phyloP scores from a whole-genome alignment of 768 basidiomycete species.

The Termitomyces sp. region DNA sequence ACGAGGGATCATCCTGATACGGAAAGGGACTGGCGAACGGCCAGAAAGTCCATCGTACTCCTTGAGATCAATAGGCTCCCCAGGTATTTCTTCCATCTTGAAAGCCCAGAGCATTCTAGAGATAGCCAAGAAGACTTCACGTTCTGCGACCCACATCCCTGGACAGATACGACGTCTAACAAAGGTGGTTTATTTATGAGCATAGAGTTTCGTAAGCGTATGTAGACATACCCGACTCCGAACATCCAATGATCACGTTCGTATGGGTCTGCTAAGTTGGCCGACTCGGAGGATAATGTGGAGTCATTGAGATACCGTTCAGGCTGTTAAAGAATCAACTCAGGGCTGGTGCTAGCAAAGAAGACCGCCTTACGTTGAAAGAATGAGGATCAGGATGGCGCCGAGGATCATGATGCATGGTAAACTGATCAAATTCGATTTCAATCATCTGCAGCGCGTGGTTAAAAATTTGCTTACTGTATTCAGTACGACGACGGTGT shows the following conservation, averaged over 20 bases:
- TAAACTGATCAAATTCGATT: slow-evolving; percentile 21
- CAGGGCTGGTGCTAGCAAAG: not conserved
- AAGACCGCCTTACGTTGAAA: slow-evolving; percentile 19
- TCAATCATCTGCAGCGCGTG: slow-evolving; percentile 9
- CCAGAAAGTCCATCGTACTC: slow-evolving; percentile 44
- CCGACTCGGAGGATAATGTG: slow-evolving; percentile 33
- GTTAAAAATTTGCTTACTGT: slow-evolving; percentile 17
- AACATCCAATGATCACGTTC: slow-evolving; percentile 49
- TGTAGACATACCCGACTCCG: slow-evolving; percentile 33
- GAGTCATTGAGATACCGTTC: slow-evolving; percentile 37
- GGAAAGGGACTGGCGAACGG: slow-evolving; percentile 38
- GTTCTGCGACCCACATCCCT: slow-evolving; percentile 38
- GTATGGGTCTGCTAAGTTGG: slow-evolving; percentile 32
- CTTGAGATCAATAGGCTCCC: slow-evolving; percentile 36
- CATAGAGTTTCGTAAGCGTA: slow-evolving; percentile 3
- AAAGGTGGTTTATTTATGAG: not conserved
- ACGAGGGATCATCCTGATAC: slow-evolving; percentile 25
- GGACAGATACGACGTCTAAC: slow-evolving; percentile 35
- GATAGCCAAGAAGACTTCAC: slow-evolving; percentile 38
- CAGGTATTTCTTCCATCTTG: slow-evolving; percentile 32
- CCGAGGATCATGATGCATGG: slow-evolving; percentile 28
- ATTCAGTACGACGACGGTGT: slow-evolving; percentile 33
- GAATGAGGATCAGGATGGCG: slow-evolving; percentile 34
- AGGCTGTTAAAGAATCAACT: slow-evolving; percentile 20
- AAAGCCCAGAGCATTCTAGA: slow-evolving; percentile 45